Conservation (phyloP, 106 monocot genomes). For the Dendrobium huoshanense region DNA sequence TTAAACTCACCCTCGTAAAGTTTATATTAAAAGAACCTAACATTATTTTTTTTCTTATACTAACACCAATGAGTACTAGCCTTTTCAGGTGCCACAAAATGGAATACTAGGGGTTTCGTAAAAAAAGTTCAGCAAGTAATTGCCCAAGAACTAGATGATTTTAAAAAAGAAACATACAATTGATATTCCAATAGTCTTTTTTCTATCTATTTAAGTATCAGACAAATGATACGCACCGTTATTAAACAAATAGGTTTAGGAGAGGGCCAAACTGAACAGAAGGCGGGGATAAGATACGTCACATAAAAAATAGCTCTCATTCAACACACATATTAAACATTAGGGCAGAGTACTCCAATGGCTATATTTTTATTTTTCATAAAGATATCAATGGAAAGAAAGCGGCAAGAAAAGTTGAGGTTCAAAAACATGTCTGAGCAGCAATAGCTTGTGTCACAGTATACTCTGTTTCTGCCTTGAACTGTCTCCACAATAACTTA, state of each 20-base stretch:
- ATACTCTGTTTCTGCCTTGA: conserved; percentile 20
- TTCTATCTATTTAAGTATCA: not conserved
- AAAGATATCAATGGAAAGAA: too few species aligned
- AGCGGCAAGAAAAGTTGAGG: too few species aligned
- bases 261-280: not conserved
- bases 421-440: not conserved
- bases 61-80: not conserved
- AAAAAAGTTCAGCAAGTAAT: not conserved
- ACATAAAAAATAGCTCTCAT: too few species aligned
- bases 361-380: too few species aligned
- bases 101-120: not conserved
- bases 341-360: not conserved
- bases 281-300: not conserved
- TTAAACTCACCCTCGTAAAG: too few species aligned
- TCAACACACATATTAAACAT: too few species aligned
- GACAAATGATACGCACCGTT: not conserved
- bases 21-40: not conserved
- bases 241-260: too few species aligned
- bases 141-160: not conserved
- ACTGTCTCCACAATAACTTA: conserved; percentile 16
- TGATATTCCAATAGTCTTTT: not conserved
- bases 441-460: not conserved
- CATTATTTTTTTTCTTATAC: not conserved
- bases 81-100: not conserved
- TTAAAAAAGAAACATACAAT: not conserved